Evolutionary conservation across 106 monocot genomes (phyloP).

Genomic region (Allium sativum): DNA sequence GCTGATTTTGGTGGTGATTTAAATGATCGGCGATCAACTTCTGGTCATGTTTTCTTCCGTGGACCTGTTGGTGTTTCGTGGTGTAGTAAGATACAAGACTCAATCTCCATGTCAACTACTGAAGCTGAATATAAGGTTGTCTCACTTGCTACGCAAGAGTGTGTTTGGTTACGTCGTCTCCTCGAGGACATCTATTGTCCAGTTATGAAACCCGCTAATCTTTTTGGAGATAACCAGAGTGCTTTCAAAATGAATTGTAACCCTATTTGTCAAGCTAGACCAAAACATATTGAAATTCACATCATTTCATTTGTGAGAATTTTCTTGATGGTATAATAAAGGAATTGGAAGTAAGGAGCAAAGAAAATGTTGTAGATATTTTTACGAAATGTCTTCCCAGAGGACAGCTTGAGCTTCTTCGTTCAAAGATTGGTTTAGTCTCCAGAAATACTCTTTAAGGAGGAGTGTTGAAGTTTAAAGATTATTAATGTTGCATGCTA

Average conservation of each 20-base stretch:
- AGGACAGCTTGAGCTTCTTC: not conserved
- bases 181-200: not conserved
- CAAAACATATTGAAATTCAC: too few relatives aligned
- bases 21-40: not conserved
- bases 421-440: not conserved
- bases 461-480: too few relatives aligned
- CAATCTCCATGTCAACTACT: not conserved
- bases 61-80: not conserved
- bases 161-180: not conserved
- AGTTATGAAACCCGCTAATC: too few relatives aligned
- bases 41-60: not conserved
- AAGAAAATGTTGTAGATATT: not conserved
- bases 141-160: slow-evolving; percentile 4
- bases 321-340: not conserved
- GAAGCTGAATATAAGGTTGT: slow-evolving; percentile 1
- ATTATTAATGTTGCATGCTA: too few relatives aligned
- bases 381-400: not conserved
- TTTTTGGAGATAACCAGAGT: too few relatives aligned
- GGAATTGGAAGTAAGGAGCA: not conserved
- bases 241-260: too few relatives aligned
- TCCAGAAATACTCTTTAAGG: not conserved
- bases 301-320: not conserved
- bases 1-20: slow-evolving; percentile 1
- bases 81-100: slow-evolving; percentile 7
- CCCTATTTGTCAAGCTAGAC: too few relatives aligned